Conservation (phyloP, 2,329 filamentous ascomycete genomes). For the Gremmenia infestans region DNA sequence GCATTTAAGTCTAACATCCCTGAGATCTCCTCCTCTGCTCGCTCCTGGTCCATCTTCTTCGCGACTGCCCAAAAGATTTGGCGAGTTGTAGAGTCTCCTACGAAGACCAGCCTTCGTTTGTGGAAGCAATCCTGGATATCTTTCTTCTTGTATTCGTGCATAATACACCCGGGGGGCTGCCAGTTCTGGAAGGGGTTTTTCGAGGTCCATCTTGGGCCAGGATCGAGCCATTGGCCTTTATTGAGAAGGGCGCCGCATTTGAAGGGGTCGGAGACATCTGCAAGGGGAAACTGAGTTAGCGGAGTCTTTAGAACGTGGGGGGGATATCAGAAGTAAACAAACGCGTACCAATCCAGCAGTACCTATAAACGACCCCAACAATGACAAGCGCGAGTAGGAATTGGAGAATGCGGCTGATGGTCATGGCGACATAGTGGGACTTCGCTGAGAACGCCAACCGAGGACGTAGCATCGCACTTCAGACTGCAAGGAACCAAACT, state of each 20-base stretch:
- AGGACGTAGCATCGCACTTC: conserved; percentile 1
- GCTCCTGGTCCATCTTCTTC: conserved; percentile 40
- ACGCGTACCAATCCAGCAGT: conserved; percentile 27
- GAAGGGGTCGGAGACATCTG: conserved; percentile 41
- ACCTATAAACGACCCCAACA: conserved; percentile 26
- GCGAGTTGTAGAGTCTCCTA: conserved; percentile 55
- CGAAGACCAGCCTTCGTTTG: conserved; percentile 49
- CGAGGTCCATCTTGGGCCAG: conserved; percentile 27
- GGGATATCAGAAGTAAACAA: background rate
- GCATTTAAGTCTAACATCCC: conserved; percentile 32
- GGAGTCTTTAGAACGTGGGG: background rate
- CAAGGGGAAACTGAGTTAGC: conserved; percentile 6
- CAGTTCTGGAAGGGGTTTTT: conserved; percentile 41
- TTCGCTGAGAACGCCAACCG: background rate
- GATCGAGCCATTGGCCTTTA: conserved; percentile 45
- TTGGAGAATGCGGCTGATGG: conserved; percentile 17
- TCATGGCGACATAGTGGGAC: background rate
- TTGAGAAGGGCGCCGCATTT: conserved; percentile 49
- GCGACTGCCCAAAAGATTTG: conserved; percentile 56
- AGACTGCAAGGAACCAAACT: background rate
- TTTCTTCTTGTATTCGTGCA: conserved; percentile 48
- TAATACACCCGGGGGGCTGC: conserved; percentile 56
- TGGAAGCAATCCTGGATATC: conserved; percentile 50
- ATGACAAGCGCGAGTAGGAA: conserved; percentile 19
- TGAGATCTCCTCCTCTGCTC: conserved; percentile 34